Evolutionary conservation across 305 asterid genomes (phyloP), one percentile per base, ranked within the genome.

Genomic region (Caryopteris hybrid): DNA sequence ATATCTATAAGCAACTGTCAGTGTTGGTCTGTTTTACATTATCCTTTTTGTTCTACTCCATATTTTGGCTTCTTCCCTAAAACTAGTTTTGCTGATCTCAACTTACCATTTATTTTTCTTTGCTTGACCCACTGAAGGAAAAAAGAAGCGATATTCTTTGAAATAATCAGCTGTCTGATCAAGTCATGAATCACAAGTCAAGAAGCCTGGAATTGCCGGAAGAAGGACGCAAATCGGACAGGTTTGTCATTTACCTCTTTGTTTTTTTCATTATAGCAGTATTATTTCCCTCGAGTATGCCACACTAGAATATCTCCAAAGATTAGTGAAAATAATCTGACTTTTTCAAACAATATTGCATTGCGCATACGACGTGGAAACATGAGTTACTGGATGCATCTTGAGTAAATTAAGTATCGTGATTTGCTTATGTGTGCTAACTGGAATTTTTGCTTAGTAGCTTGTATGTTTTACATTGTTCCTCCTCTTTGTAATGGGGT

Each of bases 231-330:
- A 65, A 74, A 14, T 38, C 33, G 6, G 72, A 71, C 78, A 80
- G 79, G 78, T 70, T 74, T 66, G 80, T 51, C 72, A 9, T 60
- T 27, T 60, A 46, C 38, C 61, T 20, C 75, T n/a, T 51, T 20
- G 74, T 62, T 62, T 79, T 60, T 62, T 48, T 10, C 48, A 5
- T 12, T 42, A 31, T 6, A 66, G 51, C 59, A 50, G 33, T 56
- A 14, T 34, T 55, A 21, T 25, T 2, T 3, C 14, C 33, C 50
- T 57, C 11, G 36, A 0, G 1, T 59, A 21, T 63, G 47, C 59
- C 10, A 45, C 72, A 36, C 22, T 4, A 54, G 14, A 41, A 13
- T 51, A 18, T 46, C 20, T 58, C 64, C 31, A 29, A 25, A 14
- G 5, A 22, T 13, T 54, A 34, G 61, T 69, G 75, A 54, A 57